Evolutionary conservation across 805 yeast genomes (phyloP).

Genomic region (Cyberlindnera mycetangii): DNA sequence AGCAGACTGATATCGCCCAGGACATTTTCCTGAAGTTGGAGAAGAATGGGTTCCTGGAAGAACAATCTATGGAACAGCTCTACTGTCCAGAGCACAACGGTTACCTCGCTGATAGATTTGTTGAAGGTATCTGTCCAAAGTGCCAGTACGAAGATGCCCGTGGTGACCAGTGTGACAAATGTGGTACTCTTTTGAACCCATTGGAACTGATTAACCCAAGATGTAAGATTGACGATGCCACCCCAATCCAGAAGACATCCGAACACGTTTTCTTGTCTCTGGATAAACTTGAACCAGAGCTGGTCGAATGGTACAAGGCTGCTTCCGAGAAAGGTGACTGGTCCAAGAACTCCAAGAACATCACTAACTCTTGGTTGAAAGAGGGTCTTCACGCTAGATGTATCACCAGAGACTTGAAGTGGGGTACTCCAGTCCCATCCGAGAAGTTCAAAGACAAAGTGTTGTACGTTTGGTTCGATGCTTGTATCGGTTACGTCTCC

Average conservation of each 20-base stretch:
- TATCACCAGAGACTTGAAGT: conserved; percentile 92
- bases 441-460: conserved; percentile 86
- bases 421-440: conserved; percentile 99
- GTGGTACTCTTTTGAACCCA: conserved; percentile 88
- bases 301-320: conserved; percentile 67
- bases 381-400: conserved; percentile 93
- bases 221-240: conserved; percentile 84
- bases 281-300: conserved; percentile 77
- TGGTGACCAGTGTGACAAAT: conserved; percentile 98
- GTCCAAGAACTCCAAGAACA: conserved; percentile 88
- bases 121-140: conserved; percentile 96
- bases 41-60: conserved; percentile 80
- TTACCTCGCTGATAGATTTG: conserved; percentile 92
- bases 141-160: conserved; percentile 96
- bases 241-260: conserved; percentile 78
- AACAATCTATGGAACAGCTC: conserved; percentile 82
- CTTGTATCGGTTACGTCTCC: conserved; percentile 93
- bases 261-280: conserved; percentile 82
- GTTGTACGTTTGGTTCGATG: conserved; percentile 98
- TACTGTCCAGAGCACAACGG: conserved; percentile 90
- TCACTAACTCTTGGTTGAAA: conserved; percentile 90
- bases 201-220: conserved; percentile 92
- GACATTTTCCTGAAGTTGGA: conserved; percentile 78
- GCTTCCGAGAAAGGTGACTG: conserved; percentile 75
- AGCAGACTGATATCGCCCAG: conserved; percentile 94